Evolutionary conservation across 148 eudicot species (phyloP).

Genomic region (Selenicereus undatus): DNA sequence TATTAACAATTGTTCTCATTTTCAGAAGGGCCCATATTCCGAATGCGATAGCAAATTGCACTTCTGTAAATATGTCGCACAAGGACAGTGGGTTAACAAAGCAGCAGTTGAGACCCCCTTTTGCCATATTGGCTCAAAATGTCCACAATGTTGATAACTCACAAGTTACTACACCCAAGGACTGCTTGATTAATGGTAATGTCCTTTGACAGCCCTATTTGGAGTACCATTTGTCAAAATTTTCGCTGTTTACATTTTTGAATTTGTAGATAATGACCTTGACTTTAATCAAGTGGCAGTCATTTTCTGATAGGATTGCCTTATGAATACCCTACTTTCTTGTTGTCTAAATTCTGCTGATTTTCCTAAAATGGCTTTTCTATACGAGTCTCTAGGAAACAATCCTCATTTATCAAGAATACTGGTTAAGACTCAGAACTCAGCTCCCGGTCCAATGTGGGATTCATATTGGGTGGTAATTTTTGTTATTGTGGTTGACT

Average conservation of each 20-base stretch:
- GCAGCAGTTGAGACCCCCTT: constrained; percentile 58
- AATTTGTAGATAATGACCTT: constrained; percentile 21
- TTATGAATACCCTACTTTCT: constrained; percentile 11
- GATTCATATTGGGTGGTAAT: background rate
- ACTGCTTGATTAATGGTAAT: constrained; percentile 49
- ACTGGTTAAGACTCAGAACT: background rate
- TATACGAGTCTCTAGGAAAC: background rate
- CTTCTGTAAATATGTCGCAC: constrained; percentile 27
- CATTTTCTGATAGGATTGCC: constrained; percentile 14
- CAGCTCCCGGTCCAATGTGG: background rate
- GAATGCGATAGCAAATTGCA: constrained; percentile 28
- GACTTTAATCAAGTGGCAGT: constrained; percentile 22
- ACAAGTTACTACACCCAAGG: constrained; percentile 29
- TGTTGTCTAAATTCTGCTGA: background rate
- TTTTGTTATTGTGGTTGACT: background rate
- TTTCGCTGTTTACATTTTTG: constrained; percentile 24
- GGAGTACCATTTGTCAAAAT: constrained; percentile 17
- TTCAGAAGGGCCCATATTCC: constrained; percentile 51
- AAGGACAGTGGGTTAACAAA: constrained; percentile 31
- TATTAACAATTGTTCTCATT: constrained; percentile 16
- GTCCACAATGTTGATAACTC: constrained; percentile 24
- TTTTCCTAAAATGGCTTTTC: background rate
- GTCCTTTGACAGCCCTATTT: constrained; percentile 23
- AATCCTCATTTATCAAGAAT: background rate
- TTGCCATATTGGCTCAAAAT: constrained; percentile 61